Evolutionary conservation across 164 flowering plant genomes (phyloP), one percentile per base, ranked within the genome.

Genomic region (Magnolia officinalis): DNA sequence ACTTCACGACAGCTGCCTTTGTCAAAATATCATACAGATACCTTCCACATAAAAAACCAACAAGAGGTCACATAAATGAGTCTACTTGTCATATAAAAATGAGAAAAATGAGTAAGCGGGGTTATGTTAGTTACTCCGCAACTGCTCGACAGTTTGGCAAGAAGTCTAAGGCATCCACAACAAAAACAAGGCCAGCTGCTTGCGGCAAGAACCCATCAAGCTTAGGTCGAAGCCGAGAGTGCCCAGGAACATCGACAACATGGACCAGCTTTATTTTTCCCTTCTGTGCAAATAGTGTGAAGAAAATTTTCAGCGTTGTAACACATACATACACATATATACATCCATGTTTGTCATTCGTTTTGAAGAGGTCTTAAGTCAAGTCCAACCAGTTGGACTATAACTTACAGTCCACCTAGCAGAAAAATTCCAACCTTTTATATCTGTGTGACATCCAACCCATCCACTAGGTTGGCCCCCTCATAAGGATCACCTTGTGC

Each of bases 211-310:
- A 90, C 49, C 92, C 95, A 80, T 96, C 97, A n/a, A 96, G 86
- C 81, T 94, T 96, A 29, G 95, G 87, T 29, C 88, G 89, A 77
- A 96, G 97, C 52, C 96, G 97, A 67, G 95, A 87, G 81, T 96
- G 98, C 75, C 99, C 98, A 81, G 98, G 98, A 84, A 94, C 91
- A 87, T 94, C 98, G 78, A 96, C 87, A 24, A 96, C 70, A 81
- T 87, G 95, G 70, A 94, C 90, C 74, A 95, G 97, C 77, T 84
- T 87, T 74, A 83, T 50, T 76, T 85, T 89, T 1, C 80, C 89
- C 74, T 80, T 84, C 89, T 85, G 83, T 73, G 67, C 20, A 55
- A 11, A 29, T 19, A 67, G 18, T 11, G 24, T 9, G 24, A 65
- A 65, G 31, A 65, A 24, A 10, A 23, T 20, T 14, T 65, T 65